These are phyloP conservation scores for Macrophomina pseudophaseolina DNA, from an alignment of 2,329 filamentous ascomycete genomes.

Conservation along the genomic window DNA sequence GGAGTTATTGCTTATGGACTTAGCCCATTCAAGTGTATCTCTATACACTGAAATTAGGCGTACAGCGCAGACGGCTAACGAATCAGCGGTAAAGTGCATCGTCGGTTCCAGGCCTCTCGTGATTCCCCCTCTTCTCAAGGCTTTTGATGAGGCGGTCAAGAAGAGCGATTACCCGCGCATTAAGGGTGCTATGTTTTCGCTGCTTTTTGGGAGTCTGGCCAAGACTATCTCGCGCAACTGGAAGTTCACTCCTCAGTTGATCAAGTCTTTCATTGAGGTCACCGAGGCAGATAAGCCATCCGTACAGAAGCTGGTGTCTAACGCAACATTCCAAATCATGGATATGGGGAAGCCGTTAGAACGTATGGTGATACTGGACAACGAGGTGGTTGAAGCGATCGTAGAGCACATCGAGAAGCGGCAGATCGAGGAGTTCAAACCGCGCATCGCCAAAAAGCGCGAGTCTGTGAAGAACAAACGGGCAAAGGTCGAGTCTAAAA, in stretches of 20 bases:
- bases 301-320: slow-evolving; percentile 85
- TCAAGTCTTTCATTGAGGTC: slow-evolving; percentile 87
- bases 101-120: slow-evolving; percentile 87
- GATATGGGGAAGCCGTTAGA: slow-evolving; percentile 92
- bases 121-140: slow-evolving; percentile 82
- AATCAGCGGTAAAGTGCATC: slow-evolving; percentile 90
- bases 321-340: slow-evolving; percentile 81
- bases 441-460: slow-evolving; percentile 68
- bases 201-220: slow-evolving; percentile 85
- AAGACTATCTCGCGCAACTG: slow-evolving; percentile 91
- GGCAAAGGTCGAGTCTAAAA: slow-evolving; percentile 79
- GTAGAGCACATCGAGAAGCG: slow-evolving; percentile 39
- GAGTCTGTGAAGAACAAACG: slow-evolving; percentile 77
- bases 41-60: slow-evolving; percentile 95
- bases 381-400: slow-evolving; percentile 72
- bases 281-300: slow-evolving; percentile 91
- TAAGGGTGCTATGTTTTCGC: slow-evolving; percentile 90
- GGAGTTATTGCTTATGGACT: slow-evolving; percentile 79
- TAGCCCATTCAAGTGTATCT: slow-evolving; percentile 88
- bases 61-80: slow-evolving; percentile 87
- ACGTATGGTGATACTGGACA: slow-evolving; percentile 80
- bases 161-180: slow-evolving; percentile 86
- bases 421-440: slow-evolving; percentile 62
- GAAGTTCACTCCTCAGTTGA: slow-evolving; percentile 89
- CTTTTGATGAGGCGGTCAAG: slow-evolving; percentile 77